Evolutionary conservation across 148 eudicot species (phyloP).

Genomic region (Rhododendron griersonianum): DNA sequence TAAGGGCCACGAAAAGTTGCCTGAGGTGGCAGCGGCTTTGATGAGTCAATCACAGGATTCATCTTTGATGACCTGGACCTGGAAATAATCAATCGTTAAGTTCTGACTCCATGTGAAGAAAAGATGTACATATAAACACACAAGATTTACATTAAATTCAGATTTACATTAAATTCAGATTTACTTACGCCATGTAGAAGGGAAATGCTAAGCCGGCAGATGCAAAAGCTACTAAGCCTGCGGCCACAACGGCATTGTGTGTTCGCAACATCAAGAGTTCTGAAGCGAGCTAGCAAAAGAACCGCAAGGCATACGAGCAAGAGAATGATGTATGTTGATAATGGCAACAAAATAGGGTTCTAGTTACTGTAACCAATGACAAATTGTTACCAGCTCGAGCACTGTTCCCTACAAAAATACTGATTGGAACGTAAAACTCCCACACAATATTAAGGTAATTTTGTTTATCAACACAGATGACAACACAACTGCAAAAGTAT

Average conservation of each 20-base stretch:
- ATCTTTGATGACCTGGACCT: slow-evolving; percentile 58
- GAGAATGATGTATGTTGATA: not conserved
- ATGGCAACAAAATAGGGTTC: not conserved
- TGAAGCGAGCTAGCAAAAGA: slow-evolving; percentile 3
- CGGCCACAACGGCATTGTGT: slow-evolving; percentile 70
- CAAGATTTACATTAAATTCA: too few species aligned
- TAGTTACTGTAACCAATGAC: not conserved
- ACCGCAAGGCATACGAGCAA: not conserved
- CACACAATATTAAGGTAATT: not conserved
- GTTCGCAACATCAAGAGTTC: slow-evolving; percentile 52
- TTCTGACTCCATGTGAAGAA: not conserved
- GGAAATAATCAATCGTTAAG: slow-evolving; percentile 11
- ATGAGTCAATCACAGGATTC: slow-evolving; percentile 82
- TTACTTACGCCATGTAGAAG: slow-evolving; percentile 92
- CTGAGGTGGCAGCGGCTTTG: slow-evolving; percentile 94
- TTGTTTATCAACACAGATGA: not conserved
- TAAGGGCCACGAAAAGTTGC: slow-evolving; percentile 98
- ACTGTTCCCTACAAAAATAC: not conserved
- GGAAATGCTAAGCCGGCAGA: slow-evolving; percentile 81
- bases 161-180: not conserved
- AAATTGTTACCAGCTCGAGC: not conserved
- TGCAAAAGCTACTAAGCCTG: slow-evolving; percentile 79
- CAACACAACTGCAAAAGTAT: not conserved
- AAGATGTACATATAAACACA: not conserved
- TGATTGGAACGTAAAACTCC: not conserved